Conservation (phyloP, 768 basidiomycete species). For the Phylloporus arenicola region DNA sequence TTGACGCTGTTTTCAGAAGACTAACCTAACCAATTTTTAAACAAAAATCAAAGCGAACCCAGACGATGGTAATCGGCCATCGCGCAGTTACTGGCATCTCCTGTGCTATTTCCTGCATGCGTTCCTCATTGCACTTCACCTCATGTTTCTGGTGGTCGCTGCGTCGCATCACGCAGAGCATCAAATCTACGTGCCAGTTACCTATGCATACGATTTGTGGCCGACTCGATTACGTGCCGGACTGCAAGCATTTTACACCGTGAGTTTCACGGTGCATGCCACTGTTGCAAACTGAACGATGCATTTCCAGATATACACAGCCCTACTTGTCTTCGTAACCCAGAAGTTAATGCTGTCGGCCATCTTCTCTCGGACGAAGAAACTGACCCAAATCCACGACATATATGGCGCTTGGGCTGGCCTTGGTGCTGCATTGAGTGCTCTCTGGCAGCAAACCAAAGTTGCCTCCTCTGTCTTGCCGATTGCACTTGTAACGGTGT, state of each 20-base stretch:
- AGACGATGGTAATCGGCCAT: not conserved
- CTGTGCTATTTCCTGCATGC: not conserved
- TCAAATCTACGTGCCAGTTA: not conserved
- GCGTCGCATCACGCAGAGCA: not conserved
- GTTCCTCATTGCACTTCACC: not conserved
- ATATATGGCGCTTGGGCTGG: not conserved
- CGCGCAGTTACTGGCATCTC: not conserved
- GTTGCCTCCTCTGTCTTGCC: not conserved
- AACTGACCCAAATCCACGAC: not conserved
- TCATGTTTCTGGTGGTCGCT: not conserved
- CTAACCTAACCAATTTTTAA: too few species aligned
- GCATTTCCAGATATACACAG: not conserved
- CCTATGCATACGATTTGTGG: not conserved
- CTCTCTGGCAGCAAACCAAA: not conserved
- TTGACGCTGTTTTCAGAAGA: too few species aligned
- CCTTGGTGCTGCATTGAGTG: not conserved
- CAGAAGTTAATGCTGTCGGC: not conserved
- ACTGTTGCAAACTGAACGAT: not conserved
- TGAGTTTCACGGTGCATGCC: not conserved
- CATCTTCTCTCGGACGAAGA: not conserved
- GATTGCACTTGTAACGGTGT: not conserved
- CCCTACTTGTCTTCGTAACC: not conserved
- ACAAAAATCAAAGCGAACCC: not conserved
- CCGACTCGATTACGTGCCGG: not conserved
- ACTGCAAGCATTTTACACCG: not conserved